A percentile compares a stretch with the other conserved stretches of the same genome.
Conservation (phyloP, 2,329 filamentous ascomycete genomes). For the Myriosclerotinia curreyana region DNA sequence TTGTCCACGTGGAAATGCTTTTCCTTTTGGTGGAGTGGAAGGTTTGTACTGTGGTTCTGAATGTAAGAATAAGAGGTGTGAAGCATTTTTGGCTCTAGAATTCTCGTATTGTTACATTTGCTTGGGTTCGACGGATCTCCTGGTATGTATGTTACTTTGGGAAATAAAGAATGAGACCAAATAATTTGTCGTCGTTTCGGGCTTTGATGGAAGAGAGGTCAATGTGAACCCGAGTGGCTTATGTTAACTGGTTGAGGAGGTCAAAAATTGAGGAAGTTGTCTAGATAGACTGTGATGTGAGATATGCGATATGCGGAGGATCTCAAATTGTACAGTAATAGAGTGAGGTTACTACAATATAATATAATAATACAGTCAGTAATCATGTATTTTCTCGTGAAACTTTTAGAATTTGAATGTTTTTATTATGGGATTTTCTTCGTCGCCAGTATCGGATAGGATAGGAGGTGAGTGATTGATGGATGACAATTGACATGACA, state of each 20-base stretch:
- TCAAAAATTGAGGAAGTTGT: not conserved
- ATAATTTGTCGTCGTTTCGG: not conserved
- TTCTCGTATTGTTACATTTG: not conserved
- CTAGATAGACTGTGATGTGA: too few species aligned
- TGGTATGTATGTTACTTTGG: not conserved
- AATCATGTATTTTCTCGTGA: not conserved
- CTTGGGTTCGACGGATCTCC: not conserved
- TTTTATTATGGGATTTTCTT: not conserved
- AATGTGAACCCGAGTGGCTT: not conserved
- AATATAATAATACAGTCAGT: not conserved
- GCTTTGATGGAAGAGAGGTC: not conserved
- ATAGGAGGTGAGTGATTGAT: not conserved
- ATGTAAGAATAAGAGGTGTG: not conserved
- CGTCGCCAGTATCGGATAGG: constrained; percentile 1
- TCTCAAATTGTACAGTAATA: too few species aligned
- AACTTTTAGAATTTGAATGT: too few species aligned
- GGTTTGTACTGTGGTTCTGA: not conserved
- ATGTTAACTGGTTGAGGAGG: not conserved
- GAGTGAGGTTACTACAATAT: not conserved
- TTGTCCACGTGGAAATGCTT: constrained; percentile 5
- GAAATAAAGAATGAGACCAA: not conserved
- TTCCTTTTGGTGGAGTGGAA: constrained; percentile 8
- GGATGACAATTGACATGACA: too few species aligned
- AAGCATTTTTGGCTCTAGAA: not conserved
- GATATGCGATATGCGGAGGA: not conserved